Percentiles rank a stretch among this genome's conserved stretches.
Evolutionary conservation across 306 rosid species (phyloP).

Genomic region (Casuarina glauca): DNA sequence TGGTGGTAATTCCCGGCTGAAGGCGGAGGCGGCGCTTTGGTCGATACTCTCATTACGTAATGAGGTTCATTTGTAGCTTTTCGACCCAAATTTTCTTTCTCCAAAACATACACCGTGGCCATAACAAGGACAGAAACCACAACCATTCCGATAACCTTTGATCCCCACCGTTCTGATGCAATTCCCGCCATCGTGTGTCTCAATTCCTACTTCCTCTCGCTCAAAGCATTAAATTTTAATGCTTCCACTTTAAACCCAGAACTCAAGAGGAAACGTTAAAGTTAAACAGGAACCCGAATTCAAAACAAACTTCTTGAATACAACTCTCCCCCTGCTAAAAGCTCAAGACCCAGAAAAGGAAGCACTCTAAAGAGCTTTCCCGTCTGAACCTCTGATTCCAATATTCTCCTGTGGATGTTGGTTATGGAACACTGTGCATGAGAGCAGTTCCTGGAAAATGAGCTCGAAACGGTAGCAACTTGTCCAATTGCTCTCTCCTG

Average conservation of each 20-base stretch:
- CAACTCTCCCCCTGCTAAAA: background rate
- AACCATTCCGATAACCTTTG: conserved; percentile 40
- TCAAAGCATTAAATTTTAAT: background rate
- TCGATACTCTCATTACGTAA: conserved; percentile 40
- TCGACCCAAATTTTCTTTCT: conserved; percentile 50
- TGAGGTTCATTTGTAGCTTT: conserved; percentile 30
- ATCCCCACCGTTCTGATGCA: conserved; percentile 38
- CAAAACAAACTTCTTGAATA: background rate
- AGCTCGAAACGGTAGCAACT: background rate
- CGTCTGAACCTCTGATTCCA: background rate
- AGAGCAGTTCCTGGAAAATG: too few relatives aligned
- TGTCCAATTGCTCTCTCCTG: background rate
- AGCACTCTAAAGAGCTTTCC: background rate
- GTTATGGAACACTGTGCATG: too few relatives aligned
- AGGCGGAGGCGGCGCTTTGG: conserved; percentile 60
- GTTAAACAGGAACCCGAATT: background rate
- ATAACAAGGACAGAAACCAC: conserved; percentile 37
- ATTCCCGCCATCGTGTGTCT: background rate
- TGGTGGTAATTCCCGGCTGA: conserved; percentile 39
- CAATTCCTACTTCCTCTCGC: background rate
- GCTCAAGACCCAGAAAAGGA: background rate
- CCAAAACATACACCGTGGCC: conserved; percentile 47
- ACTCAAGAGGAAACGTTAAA: background rate
- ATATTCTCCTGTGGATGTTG: background rate
- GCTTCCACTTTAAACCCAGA: background rate